Conservation (phyloP, 345 rosid genomes). For the Iberis pinnata region DNA sequence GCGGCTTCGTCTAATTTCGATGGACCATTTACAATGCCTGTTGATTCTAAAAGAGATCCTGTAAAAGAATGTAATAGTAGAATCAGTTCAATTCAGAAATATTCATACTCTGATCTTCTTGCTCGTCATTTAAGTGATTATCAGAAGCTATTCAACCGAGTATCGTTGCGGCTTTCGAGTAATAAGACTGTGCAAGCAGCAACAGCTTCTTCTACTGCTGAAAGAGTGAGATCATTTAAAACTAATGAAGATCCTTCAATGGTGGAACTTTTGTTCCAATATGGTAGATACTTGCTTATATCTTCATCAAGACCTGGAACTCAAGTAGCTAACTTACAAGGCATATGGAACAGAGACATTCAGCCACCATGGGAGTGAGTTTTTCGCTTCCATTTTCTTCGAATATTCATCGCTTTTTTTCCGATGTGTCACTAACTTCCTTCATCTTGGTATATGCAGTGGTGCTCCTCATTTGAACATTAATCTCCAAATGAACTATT, state of each 20-base stretch:
- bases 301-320: constrained; percentile 89
- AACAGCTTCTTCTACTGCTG: constrained; percentile 66
- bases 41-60: constrained; percentile 61
- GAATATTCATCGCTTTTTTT: background rate
- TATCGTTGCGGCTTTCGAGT: constrained; percentile 49
- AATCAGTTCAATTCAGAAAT: constrained; percentile 38
- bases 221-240: constrained; percentile 66
- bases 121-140: constrained; percentile 63
- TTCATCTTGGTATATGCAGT: constrained; percentile 36
- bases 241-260: constrained; percentile 75
- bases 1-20: constrained; percentile 72
- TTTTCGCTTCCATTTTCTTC: constrained; percentile 5
- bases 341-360: constrained; percentile 84
- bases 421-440: background rate
- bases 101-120: constrained; percentile 59
- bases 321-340: constrained; percentile 87
- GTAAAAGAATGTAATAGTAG: constrained; percentile 37
- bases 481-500: constrained; percentile 95
- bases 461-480: constrained; percentile 89
- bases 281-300: constrained; percentile 77
- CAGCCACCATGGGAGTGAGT: constrained; percentile 89
- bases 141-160: constrained; percentile 71
- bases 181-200: constrained; percentile 26
- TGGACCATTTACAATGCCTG: constrained; percentile 68
- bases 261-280: constrained; percentile 78